Evolutionary conservation across 176 grass and related monocot species (phyloP), one percentile per base, ranked within the genome.

Genomic region (Oryza longistaminata): DNA sequence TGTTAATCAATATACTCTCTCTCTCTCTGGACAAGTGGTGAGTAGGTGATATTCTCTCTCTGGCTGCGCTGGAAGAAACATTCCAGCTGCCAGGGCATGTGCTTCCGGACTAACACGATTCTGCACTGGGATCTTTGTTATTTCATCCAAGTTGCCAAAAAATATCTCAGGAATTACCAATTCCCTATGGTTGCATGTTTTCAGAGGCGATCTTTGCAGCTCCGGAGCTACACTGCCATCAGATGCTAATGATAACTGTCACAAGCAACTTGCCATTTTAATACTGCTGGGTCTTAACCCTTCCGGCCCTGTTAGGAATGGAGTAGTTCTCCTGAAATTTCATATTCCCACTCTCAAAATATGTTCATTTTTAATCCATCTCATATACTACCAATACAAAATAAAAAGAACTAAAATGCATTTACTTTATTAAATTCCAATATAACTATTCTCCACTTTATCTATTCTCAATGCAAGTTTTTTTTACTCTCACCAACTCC

Each of bases 31-130:
- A 10, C 2, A 62, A 10, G 58, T 24, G n/a, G 58, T 3, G 58
- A 24, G 58, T 62, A 62, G 48, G 64, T 49, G 49, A 79, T 87
- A 69, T 69, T 73, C 19, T 62, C 16, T 14, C 19, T 68, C 26
- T 73, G 11, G 4, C 26, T 46, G 11, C 1, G 5, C 2, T 55
- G 24, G 15, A 16, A 53, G 35, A 68, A 55, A 60, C 67, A 82
- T 78, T 85, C 77, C 71, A 70, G 66, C 29, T 66, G 26, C 34
- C 21, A 73, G 2, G 19, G 43, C 83, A 78, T 82, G 79, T 43
- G 53, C 79, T 53, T 21, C 31, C 48, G 31, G 43, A 40, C 7
- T 64, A 58, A 58, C 2, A 22, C 75, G 64, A 81, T 81, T 71
- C 33, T 25, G 19, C 12, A 39, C 16, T 62, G 39, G 16, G 50